Conservation (phyloP, 2,329 filamentous ascomycete species). For the Chaetothyriales sp. region DNA sequence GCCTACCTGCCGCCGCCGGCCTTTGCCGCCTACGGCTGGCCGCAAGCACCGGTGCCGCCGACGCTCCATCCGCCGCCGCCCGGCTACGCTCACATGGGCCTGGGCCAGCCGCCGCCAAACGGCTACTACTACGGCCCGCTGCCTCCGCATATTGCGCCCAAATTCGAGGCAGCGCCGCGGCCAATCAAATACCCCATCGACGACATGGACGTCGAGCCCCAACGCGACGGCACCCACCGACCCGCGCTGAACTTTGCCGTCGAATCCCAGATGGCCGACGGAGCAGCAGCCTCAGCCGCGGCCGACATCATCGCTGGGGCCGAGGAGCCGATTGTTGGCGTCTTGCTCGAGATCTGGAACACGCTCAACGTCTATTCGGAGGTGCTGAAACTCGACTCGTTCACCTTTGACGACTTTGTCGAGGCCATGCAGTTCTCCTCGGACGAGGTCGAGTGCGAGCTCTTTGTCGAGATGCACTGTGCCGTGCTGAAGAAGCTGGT, state of each 20-base stretch:
- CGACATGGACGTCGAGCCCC: conserved; percentile 67
- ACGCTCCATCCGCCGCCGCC: background rate
- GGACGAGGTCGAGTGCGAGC: conserved; percentile 60
- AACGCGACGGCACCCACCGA: conserved; percentile 48
- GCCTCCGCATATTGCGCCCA: conserved; percentile 27
- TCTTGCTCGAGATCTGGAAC: conserved; percentile 83
- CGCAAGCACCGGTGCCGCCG: background rate
- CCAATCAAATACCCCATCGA: conserved; percentile 91
- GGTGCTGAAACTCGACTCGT: conserved; percentile 85
- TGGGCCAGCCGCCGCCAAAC: background rate
- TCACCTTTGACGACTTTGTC: conserved; percentile 92
- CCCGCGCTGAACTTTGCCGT: conserved; percentile 69
- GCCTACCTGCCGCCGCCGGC: conserved; percentile 15
- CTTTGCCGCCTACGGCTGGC: background rate
- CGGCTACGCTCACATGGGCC: background rate
- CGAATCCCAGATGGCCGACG: conserved; percentile 33
- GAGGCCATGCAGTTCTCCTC: conserved; percentile 72
- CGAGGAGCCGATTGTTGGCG: conserved; percentile 71
- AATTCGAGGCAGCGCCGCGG: conserved; percentile 43
- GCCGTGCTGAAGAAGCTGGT: conserved; percentile 79
- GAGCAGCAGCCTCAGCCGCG: conserved; percentile 38
- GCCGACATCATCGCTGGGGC: conserved; percentile 44
- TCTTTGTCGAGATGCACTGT: conserved; percentile 85
- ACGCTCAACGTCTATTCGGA: conserved; percentile 97
- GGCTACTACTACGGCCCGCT: background rate